Percentiles rank a stretch among this genome's conserved stretches.
These are phyloP conservation scores for Sabuloglossum arenarium DNA, from an alignment of 495 filamentous ascomycete species.

Conservation along the genomic window DNA sequence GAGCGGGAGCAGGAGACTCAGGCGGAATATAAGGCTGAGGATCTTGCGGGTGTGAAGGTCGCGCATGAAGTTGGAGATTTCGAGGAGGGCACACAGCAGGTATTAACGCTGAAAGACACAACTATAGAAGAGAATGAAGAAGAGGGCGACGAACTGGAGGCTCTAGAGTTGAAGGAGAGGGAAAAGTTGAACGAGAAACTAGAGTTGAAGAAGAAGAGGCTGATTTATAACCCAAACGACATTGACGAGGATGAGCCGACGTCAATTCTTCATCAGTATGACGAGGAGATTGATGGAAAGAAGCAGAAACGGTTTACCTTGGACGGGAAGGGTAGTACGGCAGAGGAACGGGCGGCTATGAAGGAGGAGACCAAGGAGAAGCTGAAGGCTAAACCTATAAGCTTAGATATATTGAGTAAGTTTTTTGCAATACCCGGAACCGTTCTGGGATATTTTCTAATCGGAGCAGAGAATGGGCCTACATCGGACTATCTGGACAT, in stretches of 20 bases:
- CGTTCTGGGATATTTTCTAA: not conserved
- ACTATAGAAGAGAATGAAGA: conserved; percentile 71
- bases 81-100: conserved; percentile 48
- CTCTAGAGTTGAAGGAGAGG: conserved; percentile 51
- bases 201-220: conserved; percentile 79
- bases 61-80: conserved; percentile 66
- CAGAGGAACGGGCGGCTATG: conserved; percentile 38
- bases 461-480: conserved; percentile 31
- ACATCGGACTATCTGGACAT: conserved; percentile 74
- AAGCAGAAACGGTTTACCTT: conserved; percentile 77
- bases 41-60: conserved; percentile 78
- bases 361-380: conserved; percentile 33
- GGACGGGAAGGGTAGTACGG: conserved; percentile 44
- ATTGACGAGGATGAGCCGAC: conserved; percentile 42
- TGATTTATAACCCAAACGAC: conserved; percentile 68
- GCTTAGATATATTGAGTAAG: conserved; percentile 45
- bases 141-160: conserved; percentile 83
- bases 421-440: not conserved
- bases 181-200: conserved; percentile 60
- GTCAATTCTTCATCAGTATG: conserved; percentile 66
- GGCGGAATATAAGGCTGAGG: conserved; percentile 51
- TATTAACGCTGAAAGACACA: conserved; percentile 79
- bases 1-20: conserved; percentile 29
- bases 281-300: conserved; percentile 86
- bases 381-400: conserved; percentile 48